Percentiles rank a stretch among this genome's conserved stretches.
Conservation (phyloP, 495 filamentous ascomycete genomes). For the Penicillium samsonianum region DNA sequence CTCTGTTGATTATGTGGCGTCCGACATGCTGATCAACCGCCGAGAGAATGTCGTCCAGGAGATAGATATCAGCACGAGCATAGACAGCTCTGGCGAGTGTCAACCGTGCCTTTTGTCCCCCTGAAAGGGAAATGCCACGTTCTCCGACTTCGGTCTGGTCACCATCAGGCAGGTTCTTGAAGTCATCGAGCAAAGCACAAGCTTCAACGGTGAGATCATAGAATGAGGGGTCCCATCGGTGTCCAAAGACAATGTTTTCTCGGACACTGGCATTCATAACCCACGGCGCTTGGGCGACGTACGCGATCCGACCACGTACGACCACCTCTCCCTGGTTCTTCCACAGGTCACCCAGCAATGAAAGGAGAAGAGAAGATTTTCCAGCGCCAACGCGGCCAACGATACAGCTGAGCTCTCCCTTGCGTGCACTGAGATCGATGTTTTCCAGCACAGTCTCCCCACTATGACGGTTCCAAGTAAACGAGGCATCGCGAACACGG, state of each 20-base stretch:
- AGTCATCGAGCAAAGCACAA: slow-evolving; percentile 89
- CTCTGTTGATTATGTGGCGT: slow-evolving; percentile 88
- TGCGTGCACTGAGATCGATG: slow-evolving; percentile 82
- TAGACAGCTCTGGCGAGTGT: slow-evolving; percentile 97
- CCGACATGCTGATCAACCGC: slow-evolving; percentile 98
- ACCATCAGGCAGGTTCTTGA: slow-evolving; percentile 88
- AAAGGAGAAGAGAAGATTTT: slow-evolving; percentile 89
- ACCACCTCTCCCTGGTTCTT: slow-evolving; percentile 84
- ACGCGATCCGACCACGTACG: slow-evolving; percentile 79
- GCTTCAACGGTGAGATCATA: slow-evolving; percentile 94
- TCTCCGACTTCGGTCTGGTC: slow-evolving; percentile 97
- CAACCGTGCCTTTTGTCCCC: slow-evolving; percentile 93
- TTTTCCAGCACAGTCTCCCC: slow-evolving; percentile 62
- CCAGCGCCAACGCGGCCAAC: slow-evolving; percentile 94
- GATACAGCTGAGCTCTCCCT: slow-evolving; percentile 89
- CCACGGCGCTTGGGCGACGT: slow-evolving; percentile 91
- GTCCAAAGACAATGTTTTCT: slow-evolving; percentile 97
- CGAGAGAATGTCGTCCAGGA: slow-evolving; percentile 91
- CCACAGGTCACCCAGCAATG: slow-evolving; percentile 87
- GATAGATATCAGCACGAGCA: slow-evolving; percentile 93
- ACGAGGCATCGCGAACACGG: slow-evolving; percentile 77
- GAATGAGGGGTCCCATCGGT: slow-evolving; percentile 91
- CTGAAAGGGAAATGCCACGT: slow-evolving; percentile 94
- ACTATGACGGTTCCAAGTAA: slow-evolving; percentile 90
- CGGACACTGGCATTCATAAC: slow-evolving; percentile 97